phyloP scores from a whole-genome alignment of 441 rosid genomes.

The Bocquillonia castaneifolia region DNA sequence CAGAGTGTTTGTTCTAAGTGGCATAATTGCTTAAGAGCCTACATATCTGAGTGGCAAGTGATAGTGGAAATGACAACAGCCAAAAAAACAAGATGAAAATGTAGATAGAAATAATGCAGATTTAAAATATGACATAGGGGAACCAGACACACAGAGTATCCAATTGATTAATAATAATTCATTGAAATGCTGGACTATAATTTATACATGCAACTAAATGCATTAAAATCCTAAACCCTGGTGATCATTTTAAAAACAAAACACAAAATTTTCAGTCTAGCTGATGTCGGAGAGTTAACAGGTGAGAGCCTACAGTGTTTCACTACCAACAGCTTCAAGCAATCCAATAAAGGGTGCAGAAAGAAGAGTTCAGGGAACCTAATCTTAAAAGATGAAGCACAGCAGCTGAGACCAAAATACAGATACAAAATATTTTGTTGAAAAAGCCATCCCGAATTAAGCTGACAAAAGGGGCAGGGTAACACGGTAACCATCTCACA shows the following conservation, averaged over 20 bases:
- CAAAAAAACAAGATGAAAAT: not conserved
- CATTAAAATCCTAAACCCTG: not conserved
- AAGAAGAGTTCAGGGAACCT: constrained; percentile 2
- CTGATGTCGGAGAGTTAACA: constrained; percentile 11
- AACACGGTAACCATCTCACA: constrained; percentile 10
- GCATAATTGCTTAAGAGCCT: constrained; percentile 2
- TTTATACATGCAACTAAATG: not conserved
- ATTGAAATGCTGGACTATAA: not conserved
- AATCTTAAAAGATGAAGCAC: constrained; percentile 9
- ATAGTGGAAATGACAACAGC: not conserved
- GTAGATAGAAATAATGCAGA: not conserved
- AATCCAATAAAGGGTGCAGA: not conserved
- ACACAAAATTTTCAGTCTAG: constrained; percentile 6
- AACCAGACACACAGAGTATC: not conserved
- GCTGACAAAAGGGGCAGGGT: constrained; percentile 20
- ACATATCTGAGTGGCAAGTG: not conserved
- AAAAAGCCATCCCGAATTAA: constrained; percentile 16
- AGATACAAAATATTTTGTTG: constrained; percentile 8
- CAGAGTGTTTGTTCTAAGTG: not conserved
- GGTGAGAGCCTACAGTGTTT: constrained; percentile 7
- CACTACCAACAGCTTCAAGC: not conserved
- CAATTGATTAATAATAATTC: not conserved
- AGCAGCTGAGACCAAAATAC: constrained; percentile 9
- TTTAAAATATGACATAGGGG: not conserved
- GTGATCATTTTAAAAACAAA: not conserved